Percentiles rank a stretch among this genome's conserved stretches.
Conservation (phyloP, 768 basidiomycete species). For the Suillus subaureus region DNA sequence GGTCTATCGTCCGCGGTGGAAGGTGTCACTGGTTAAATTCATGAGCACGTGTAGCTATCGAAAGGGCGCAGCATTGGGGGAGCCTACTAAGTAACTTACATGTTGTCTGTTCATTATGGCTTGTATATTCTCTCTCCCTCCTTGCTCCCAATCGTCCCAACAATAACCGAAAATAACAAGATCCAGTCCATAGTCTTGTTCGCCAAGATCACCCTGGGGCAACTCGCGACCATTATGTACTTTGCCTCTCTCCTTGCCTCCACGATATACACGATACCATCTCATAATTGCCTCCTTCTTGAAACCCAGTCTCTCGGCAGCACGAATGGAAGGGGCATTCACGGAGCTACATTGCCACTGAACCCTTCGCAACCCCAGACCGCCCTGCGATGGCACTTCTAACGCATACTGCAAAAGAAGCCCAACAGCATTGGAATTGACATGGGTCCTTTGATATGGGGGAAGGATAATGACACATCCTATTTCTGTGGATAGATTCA, state of each 20-base stretch:
- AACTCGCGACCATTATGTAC: constrained; percentile 30
- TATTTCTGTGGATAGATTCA: constrained; percentile 32
- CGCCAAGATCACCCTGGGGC: constrained; percentile 27
- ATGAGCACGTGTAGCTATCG: neutral
- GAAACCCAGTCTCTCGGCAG: constrained; percentile 51
- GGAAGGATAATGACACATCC: constrained; percentile 37
- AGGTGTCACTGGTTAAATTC: neutral
- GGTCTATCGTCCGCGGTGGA: neutral
- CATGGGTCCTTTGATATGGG: constrained; percentile 43
- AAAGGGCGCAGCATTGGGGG: too few species aligned
- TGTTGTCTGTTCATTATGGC: neutral
- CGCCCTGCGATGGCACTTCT: constrained; percentile 28
- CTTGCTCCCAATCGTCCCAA: constrained; percentile 47
- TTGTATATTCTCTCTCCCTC: constrained; percentile 16
- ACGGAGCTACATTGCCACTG: constrained; percentile 42
- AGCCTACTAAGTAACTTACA: neutral
- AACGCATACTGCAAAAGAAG: constrained; percentile 37
- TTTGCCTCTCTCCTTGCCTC: constrained; percentile 24
- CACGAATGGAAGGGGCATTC: constrained; percentile 39
- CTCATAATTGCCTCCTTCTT: constrained; percentile 41
- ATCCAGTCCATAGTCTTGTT: constrained; percentile 31
- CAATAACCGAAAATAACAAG: constrained; percentile 35
- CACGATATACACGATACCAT: constrained; percentile 38
- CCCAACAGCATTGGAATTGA: constrained; percentile 40
- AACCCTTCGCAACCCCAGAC: constrained; percentile 49